Evolutionary conservation across 176 grass and related monocot genomes (phyloP), one percentile per base, ranked within the genome.

Genomic region (Lolium perenne): DNA sequence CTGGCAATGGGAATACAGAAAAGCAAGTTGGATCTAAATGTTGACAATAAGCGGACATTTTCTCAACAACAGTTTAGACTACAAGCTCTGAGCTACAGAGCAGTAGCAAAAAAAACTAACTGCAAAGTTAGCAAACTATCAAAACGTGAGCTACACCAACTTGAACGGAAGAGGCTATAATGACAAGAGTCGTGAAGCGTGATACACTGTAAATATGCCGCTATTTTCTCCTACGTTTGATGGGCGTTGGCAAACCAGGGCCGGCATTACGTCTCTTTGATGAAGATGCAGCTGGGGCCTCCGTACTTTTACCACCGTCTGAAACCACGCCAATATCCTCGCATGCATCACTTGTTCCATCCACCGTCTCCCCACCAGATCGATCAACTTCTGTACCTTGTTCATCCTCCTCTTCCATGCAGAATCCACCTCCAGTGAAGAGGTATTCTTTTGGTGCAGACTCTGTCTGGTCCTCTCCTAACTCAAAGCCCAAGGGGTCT

Each of bases 361-460:
- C 38, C 47, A 82, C 76, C 43, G 82, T 72, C 59, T 82, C 62
- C 38, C 4, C 55, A 6, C 62, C 76, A 80, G 71, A 66, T 85
- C 1, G 65, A 71, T 48, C 56, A 6, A 35, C 63, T 18, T 47
- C 38, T 57, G 71, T 61, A 78, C 83, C 83, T 84, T 93, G 83
- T 55, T 77, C 88, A 14, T 88, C 76, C 10, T 76, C 73, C 53
- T 86, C 90, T 47, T 89, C 87, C 71, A 72, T 80, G 66, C 89
- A 95, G 67, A 97, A 97, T 50, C 95, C 95, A 22, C 93, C 95
- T 62, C 93, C 93, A 78, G 46, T 92, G 74, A 91, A 85, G 47
- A 92, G 78, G 72, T 91, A 93, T 8, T 87, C 87, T 80, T 81
- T 86, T 17, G 79, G 83, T 46, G 71, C 25, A 15, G 46, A 65